Base-by-base conservation (phyloP, 345 rosid genomes). In the Microcos paniculata region DNA sequence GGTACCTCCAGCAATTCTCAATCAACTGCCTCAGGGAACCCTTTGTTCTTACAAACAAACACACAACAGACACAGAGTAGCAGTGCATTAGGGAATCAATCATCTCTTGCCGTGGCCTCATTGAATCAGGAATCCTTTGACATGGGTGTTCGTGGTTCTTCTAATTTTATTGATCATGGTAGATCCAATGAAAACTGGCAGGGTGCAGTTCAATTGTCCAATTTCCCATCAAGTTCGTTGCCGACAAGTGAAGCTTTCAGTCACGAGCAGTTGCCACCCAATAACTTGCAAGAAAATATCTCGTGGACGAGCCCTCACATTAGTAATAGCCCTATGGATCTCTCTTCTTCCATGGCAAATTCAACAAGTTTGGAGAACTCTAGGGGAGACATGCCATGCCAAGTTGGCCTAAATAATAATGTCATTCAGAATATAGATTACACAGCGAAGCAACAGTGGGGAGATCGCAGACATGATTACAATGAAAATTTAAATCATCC, bases 131-230 rank as follows among this genome's bases (percentile, higher is more conserved):
- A 67, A 19, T 66, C 90, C 55, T 80, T 76, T 40, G 83, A 84
- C 70, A 78, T 73, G 13, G 80, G 82, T n/a, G 62, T 74, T 16
- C 53, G 28, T 48, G 87, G 85, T 63, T 86, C 88, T 12, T 78
- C 92, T 18, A 86, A 77, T 78, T 82, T 86, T 62, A 65, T 85
- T 28, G 90, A 85, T 76, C 80, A 85, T 70, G 84, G 69, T 67
- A 87, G 85, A 78, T 75, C 72, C 75, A 82, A 68, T 48, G 82
- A 80, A 28, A 78, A 70, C 81, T 88, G 96, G 92, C 89, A 86
- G 58, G 81, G 80, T 78, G 83, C 81, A 21, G 79, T 72, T 61
- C 84, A 82, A 19, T 65, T 88, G 76, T 79, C 88, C 62, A 84
- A 80, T 61, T 85, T 88, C 70, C 82, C 87, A 11, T 83, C 93